Base-by-base conservation (phyloP, 1,139 yeast genomes). In the Blastobotrys capitulatus region DNA sequence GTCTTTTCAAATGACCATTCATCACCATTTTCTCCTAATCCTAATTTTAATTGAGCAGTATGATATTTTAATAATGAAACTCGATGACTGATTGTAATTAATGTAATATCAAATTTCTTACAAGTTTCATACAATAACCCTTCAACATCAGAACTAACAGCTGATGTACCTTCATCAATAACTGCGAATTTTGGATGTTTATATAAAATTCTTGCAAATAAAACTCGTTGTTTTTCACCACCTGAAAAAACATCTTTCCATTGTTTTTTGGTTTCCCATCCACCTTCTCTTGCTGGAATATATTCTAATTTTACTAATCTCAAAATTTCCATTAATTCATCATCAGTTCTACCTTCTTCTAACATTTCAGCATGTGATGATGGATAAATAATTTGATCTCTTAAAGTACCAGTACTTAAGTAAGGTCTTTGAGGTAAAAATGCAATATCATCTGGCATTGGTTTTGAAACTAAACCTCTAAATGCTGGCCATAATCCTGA, bases 181-280 rank as follows among this genome's bases (percentile, higher is more conserved):
- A 90, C 80, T 2, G 90, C 92, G 67, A 86, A 86, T 63, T 78
- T 77, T 41, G 96, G 96, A 49, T 77, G 76, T 66, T 86, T 86
- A 70, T 85, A 88, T 58, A 90, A 73, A 6, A 90, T 79, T 59
- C 97, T 75, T 0, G 97, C 97, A 72, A 90, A 86, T 68, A 89
- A 83, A 64, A 89, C 78, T 61, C 96, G 79, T 71, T 90, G 97
- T 70, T 88, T 85, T 65, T 90, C 97, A 49, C 97, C 97, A 16
- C 97, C 97, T 67, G 95, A 84, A 58, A 90, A 77, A 16, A 90
- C 87, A 64, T 86, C 95, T 62, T 83, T 83, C 97, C 97, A 90
- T 58, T 83, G 89, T 57, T 84, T 83, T 49, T 69, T 70, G 35
- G 78, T 79, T 52, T 79, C 79, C 72, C 79, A 78, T 15, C 75